Evolutionary conservation across 2,329 filamentous ascomycete genomes (phyloP).

Genomic region (Diaporthe citri): DNA sequence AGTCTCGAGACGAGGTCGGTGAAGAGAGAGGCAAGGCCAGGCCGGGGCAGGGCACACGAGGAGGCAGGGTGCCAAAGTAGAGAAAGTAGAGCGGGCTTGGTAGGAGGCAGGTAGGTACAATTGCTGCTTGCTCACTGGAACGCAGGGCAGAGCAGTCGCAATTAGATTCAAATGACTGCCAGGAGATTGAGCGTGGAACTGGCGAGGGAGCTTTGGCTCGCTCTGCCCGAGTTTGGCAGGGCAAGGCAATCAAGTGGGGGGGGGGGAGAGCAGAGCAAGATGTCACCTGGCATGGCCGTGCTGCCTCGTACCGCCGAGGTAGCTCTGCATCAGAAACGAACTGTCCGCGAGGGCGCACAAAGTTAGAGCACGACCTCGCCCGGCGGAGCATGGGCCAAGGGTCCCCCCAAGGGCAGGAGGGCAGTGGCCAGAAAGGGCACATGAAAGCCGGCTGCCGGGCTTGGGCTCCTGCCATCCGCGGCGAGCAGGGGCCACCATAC

Average conservation of each 20-base stretch:
- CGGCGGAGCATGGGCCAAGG: not conserved
- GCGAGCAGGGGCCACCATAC: slow-evolving; percentile 34
- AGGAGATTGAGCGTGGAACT: slow-evolving; percentile 41
- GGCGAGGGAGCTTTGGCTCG: slow-evolving; percentile 39
- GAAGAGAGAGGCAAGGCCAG: slow-evolving; percentile 17
- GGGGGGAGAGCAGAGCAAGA: not conserved
- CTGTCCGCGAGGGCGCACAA: too few relatives aligned
- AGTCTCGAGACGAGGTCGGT: slow-evolving; percentile 29
- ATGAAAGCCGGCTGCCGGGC: slow-evolving; percentile 33
- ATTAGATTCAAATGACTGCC: slow-evolving; percentile 39
- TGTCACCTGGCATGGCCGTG: slow-evolving; percentile 30
- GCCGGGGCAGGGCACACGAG: not conserved
- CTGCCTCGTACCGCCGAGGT: slow-evolving; percentile 16
- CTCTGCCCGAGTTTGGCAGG: slow-evolving; percentile 39
- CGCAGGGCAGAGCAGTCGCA: slow-evolving; percentile 36
- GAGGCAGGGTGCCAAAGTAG: not conserved
- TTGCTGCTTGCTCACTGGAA: slow-evolving; percentile 3
- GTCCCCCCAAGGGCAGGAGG: not conserved
- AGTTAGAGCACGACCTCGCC: not conserved
- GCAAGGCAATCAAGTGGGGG: slow-evolving; percentile 34
- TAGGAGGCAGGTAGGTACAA: not conserved
- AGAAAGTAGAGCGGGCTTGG: slow-evolving; percentile 2
- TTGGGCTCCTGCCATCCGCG: slow-evolving; percentile 35
- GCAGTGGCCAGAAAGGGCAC: slow-evolving; percentile 20
- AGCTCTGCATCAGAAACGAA: not conserved